Percentiles rank a stretch among this genome's conserved stretches.
phyloP scores from a whole-genome alignment of 2,329 filamentous ascomycete species.

The Neofusicoccum parvum region DNA sequence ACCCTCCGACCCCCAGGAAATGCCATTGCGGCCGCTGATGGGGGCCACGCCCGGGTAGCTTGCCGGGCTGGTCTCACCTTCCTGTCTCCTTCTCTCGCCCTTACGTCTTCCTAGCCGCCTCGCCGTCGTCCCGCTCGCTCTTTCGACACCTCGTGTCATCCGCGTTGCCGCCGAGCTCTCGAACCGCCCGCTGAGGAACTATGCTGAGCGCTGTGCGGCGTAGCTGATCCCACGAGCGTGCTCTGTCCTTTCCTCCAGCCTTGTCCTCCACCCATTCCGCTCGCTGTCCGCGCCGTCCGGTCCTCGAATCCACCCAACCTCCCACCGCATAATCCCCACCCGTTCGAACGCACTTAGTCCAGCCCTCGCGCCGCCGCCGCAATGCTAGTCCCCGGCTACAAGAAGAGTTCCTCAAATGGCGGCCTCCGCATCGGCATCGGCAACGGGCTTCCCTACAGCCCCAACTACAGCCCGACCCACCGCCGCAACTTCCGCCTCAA shows the following conservation, averaged over 20 bases:
- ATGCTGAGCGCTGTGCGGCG: constrained; percentile 3
- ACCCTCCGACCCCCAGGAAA: not conserved
- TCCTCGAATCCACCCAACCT: not conserved
- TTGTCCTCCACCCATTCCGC: not conserved
- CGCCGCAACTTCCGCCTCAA: constrained; percentile 12
- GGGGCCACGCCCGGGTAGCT: not conserved
- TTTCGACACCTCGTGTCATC: not conserved
- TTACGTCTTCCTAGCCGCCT: not conserved
- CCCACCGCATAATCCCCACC: not conserved
- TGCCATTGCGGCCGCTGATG: not conserved
- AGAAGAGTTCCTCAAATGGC: not conserved
- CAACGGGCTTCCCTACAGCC: constrained; percentile 1
- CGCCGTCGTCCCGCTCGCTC: not conserved
- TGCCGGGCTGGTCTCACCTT: constrained; percentile 1
- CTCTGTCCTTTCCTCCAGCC: not conserved
- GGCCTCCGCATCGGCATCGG: constrained; percentile 11
- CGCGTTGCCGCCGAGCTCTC: not conserved
- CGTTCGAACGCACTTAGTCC: not conserved
- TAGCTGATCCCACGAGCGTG: not conserved
- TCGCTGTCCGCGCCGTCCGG: not conserved
- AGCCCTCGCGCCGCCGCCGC: not conserved
- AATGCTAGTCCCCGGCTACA: not conserved
- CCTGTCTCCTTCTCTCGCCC: not conserved
- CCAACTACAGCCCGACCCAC: not conserved
- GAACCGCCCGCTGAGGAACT: not conserved